A percentile compares a stretch with the other conserved stretches of the same genome.
Conservation (phyloP, 2,329 filamentous ascomycete species). For the Trichoderma breve region DNA sequence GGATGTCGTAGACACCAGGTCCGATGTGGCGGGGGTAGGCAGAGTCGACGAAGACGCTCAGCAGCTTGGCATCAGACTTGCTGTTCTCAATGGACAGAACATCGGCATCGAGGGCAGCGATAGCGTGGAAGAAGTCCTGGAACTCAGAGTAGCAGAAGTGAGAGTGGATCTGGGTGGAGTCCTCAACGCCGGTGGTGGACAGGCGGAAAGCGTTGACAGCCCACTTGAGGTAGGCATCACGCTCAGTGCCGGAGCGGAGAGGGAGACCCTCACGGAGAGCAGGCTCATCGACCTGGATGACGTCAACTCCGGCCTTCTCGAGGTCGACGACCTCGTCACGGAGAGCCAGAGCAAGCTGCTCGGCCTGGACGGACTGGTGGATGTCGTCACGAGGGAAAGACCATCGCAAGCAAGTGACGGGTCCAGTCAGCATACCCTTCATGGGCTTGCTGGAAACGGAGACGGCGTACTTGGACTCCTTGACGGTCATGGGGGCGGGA, state of each 20-base stretch:
- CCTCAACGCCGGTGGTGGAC: slow-evolving; percentile 85
- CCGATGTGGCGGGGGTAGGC: slow-evolving; percentile 98
- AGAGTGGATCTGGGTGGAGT: slow-evolving; percentile 98
- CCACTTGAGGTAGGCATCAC: slow-evolving; percentile 95
- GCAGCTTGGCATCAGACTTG: slow-evolving; percentile 99
- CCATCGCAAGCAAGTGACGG: slow-evolving; percentile 98
- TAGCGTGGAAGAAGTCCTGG: slow-evolving; percentile 99
- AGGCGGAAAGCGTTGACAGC: slow-evolving; percentile 98
- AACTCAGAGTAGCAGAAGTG: slow-evolving; percentile 99
- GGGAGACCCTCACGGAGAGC: slow-evolving; percentile 99
- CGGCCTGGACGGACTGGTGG: slow-evolving; percentile 97
- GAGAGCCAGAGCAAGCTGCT: slow-evolving; percentile 97
- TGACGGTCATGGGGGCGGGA: slow-evolving; percentile 96
- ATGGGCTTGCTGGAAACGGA: slow-evolving; percentile 97
- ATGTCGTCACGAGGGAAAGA: slow-evolving; percentile 99
- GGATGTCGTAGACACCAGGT: slow-evolving; percentile 99
- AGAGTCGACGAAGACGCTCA: slow-evolving; percentile 97
- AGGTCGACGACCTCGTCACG: slow-evolving; percentile 98
- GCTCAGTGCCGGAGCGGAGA: slow-evolving; percentile 89
- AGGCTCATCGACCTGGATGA: slow-evolving; percentile 99
- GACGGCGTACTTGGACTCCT: slow-evolving; percentile 99
- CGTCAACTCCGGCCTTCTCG: slow-evolving; percentile 90
- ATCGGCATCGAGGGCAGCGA: slow-evolving; percentile 94
- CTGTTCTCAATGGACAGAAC: slow-evolving; percentile 99
- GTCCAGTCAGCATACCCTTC: slow-evolving; percentile 99